phyloP scores from a whole-genome alignment of 1,139 yeast genomes.

The Debaryomycetaceae sp. region DNA sequence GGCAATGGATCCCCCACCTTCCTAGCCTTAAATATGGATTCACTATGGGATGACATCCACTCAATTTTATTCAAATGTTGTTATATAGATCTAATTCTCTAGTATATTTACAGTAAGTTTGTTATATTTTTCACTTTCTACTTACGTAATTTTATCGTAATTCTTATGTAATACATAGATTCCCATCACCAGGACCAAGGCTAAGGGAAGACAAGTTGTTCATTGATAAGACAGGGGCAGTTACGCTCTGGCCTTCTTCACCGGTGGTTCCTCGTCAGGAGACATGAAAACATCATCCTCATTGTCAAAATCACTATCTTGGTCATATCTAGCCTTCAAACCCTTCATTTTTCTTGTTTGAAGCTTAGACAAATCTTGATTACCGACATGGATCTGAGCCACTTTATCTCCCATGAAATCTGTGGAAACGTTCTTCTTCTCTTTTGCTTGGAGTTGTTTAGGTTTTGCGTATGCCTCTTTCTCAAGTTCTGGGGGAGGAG shows the following conservation, averaged over 20 bases:
- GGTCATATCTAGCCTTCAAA: constrained; percentile 81
- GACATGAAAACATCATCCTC: constrained; percentile 36
- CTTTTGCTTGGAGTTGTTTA: constrained; percentile 76
- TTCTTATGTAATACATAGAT: constrained; percentile 2
- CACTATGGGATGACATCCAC: constrained; percentile 9
- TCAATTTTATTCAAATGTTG: not conserved
- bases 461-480: constrained; percentile 85
- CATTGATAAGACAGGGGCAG: not conserved
- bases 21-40: constrained; percentile 13
- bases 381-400: constrained; percentile 94
- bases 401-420: constrained; percentile 95
- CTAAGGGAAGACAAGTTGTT: not conserved
- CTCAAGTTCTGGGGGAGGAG: constrained; percentile 85
- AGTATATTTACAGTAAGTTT: not conserved
- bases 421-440: constrained; percentile 83
- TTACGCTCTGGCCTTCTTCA: constrained; percentile 33
- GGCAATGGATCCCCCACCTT: constrained; percentile 4
- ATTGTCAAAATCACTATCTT: constrained; percentile 54
- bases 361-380: constrained; percentile 83
- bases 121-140: not conserved
- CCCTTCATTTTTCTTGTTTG: constrained; percentile 99
- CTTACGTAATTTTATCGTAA: not conserved
- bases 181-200: not conserved
- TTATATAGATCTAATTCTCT: not conserved
- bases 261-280: constrained; percentile 35